Evolutionary conservation across 495 filamentous ascomycete genomes (phyloP).

Genomic region (Geopyxis carbonaria): DNA sequence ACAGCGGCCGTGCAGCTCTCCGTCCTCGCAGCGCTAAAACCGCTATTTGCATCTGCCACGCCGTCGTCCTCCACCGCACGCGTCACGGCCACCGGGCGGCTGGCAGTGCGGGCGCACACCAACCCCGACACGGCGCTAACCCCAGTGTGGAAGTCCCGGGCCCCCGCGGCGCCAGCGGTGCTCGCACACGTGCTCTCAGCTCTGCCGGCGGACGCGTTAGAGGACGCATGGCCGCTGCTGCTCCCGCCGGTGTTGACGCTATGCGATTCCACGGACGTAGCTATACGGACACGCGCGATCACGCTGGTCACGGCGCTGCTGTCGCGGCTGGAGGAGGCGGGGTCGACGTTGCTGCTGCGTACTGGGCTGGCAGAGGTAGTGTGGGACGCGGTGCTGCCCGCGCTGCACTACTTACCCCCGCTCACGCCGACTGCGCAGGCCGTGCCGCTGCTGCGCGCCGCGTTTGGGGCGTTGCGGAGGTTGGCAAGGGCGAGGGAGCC

Average conservation of each 20-base stretch:
- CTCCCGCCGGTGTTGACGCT: constrained; percentile 70
- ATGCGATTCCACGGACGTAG: constrained; percentile 47
- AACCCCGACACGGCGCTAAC: constrained; percentile 5
- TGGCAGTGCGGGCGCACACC: constrained; percentile 15
- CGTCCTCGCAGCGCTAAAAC: constrained; percentile 10
- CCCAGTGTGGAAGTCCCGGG: constrained; percentile 9
- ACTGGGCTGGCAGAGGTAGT: constrained; percentile 70
- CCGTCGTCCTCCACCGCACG: constrained; percentile 7
- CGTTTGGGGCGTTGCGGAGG: constrained; percentile 48
- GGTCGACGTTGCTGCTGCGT: constrained; percentile 32
- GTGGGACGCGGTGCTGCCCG: constrained; percentile 57
- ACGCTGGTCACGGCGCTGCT: constrained; percentile 44
- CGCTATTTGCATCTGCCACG: constrained; percentile 12
- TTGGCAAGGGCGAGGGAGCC: constrained; percentile 35
- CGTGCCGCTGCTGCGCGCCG: constrained; percentile 42
- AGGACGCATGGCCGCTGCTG: constrained; percentile 47
- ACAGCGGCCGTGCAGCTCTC: neutral
- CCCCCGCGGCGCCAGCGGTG: constrained; percentile 9
- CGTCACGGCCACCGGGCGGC: constrained; percentile 10
- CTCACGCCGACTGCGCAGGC: constrained; percentile 61
- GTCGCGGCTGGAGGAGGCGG: constrained; percentile 33
- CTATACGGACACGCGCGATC: constrained; percentile 44
- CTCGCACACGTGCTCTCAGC: constrained; percentile 7
- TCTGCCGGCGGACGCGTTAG: constrained; percentile 5
- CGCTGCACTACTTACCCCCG: constrained; percentile 54